Evolutionary conservation across 2,329 filamentous ascomycete species (phyloP).

Genomic region (Penicillium sp.): DNA sequence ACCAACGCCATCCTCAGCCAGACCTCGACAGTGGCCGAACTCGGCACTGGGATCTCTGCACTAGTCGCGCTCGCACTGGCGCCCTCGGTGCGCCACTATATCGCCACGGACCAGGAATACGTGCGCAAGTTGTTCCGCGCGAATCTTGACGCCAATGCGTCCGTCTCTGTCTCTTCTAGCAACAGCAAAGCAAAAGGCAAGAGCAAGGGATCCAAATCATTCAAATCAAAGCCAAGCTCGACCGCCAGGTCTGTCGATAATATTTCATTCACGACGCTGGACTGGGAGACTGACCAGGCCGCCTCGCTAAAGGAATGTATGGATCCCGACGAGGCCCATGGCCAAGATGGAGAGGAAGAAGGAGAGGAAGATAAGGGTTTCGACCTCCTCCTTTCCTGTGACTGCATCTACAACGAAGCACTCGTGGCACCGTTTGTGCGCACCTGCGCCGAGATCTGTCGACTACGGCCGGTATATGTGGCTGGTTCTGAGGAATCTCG

Average conservation of each 20-base stretch:
- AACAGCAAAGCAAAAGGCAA: conserved; percentile 1
- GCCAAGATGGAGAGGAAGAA: conserved; percentile 18
- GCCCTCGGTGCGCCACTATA: conserved; percentile 60
- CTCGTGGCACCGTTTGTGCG: conserved; percentile 78
- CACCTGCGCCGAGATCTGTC: conserved; percentile 73
- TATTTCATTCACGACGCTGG: conserved; percentile 62
- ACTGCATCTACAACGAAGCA: conserved; percentile 93
- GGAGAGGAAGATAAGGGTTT: conserved; percentile 49
- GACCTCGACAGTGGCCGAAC: conserved; percentile 66
- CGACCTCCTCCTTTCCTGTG: conserved; percentile 76
- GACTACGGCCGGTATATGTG: conserved; percentile 47
- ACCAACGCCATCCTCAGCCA: conserved; percentile 51
- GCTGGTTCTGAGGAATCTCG: conserved; percentile 11
- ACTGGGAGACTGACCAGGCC: conserved; percentile 70
- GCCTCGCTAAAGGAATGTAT: conserved; percentile 36
- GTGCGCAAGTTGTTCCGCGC: conserved; percentile 71
- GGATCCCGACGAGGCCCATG: background rate
- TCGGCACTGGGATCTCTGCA: conserved; percentile 84
- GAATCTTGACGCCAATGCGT: conserved; percentile 60
- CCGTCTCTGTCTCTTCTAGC: background rate
- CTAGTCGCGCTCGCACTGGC: conserved; percentile 70
- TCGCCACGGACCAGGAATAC: conserved; percentile 86
- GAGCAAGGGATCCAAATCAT: conserved; percentile 4
- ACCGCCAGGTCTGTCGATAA: conserved; percentile 25
- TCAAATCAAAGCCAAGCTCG: background rate